These are phyloP conservation scores for Elsinoe perseae DNA, from an alignment of 2,329 filamentous ascomycete species.

Conservation along the genomic window DNA sequence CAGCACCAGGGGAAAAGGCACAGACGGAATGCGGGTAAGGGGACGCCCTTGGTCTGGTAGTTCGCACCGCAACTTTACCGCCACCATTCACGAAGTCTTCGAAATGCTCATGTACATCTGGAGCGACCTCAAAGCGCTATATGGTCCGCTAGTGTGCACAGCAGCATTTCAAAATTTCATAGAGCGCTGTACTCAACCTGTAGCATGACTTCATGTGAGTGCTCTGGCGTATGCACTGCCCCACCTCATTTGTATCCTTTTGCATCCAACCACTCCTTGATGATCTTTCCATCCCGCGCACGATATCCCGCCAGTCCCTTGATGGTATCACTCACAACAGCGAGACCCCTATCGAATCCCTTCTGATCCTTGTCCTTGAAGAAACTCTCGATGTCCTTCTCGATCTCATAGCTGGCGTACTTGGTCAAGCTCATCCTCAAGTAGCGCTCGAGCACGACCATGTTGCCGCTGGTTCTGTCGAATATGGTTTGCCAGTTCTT, in stretches of 20 bases:
- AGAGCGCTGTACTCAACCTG: too few relatives aligned
- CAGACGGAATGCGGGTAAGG: too few relatives aligned
- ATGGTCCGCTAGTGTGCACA: too few relatives aligned
- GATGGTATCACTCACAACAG: conserved; percentile 79
- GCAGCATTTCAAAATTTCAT: too few relatives aligned
- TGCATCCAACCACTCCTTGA: conserved; percentile 70
- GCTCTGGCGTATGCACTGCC: too few relatives aligned
- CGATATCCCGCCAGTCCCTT: conserved; percentile 75
- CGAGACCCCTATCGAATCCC: conserved; percentile 77
- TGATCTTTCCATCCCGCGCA: conserved; percentile 61
- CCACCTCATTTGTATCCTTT: conserved; percentile 53
- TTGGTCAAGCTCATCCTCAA: conserved; percentile 68
- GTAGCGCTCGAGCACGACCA: conserved; percentile 83
- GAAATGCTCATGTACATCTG: too few relatives aligned
- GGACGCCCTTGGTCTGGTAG: too few relatives aligned
- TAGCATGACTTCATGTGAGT: too few relatives aligned
- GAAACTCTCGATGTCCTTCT: conserved; percentile 73
- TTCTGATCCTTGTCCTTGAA: conserved; percentile 80
- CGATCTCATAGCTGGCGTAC: conserved; percentile 62
- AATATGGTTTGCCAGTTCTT: conserved; percentile 70
- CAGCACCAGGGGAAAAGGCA: too few relatives aligned
- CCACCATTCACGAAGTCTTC: too few relatives aligned
- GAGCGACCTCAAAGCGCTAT: too few relatives aligned
- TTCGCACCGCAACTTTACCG: too few relatives aligned
- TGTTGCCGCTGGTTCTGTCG: conserved; percentile 66